Evolutionary conservation across 2,329 filamentous ascomycete species (phyloP).

Genomic region (Exserohilum rostratum): DNA sequence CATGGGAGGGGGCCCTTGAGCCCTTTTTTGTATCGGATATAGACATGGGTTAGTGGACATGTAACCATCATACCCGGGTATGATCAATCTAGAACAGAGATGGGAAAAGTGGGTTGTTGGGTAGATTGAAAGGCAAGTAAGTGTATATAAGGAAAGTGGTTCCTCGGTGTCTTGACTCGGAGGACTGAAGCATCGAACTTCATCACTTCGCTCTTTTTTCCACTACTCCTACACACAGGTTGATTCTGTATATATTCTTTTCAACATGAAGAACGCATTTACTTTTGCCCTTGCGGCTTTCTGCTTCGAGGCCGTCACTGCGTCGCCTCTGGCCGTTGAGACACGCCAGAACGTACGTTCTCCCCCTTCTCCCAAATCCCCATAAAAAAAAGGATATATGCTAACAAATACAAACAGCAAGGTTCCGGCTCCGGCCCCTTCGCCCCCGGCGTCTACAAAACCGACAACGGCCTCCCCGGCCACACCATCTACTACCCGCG

Average conservation of each 20-base stretch:
- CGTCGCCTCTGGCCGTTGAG: constrained; percentile 3
- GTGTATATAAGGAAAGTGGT: too few relatives aligned
- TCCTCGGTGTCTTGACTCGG: too few relatives aligned
- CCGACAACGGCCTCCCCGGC: constrained; percentile 13
- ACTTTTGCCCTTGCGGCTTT: constrained; percentile 4
- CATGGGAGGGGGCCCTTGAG: too few relatives aligned
- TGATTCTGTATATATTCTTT: too few relatives aligned
- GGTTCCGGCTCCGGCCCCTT: constrained; percentile 4
- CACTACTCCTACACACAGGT: too few relatives aligned
- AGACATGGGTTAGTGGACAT: too few relatives aligned
- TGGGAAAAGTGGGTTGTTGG: too few relatives aligned
- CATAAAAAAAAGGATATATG: not conserved
- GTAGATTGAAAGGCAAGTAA: too few relatives aligned
- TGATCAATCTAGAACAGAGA: too few relatives aligned
- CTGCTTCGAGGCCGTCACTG: not conserved
- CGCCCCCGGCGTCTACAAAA: constrained; percentile 9
- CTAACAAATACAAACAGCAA: not conserved
- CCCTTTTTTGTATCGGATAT: too few relatives aligned
- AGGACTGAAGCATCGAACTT: too few relatives aligned
- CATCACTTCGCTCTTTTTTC: not conserved
- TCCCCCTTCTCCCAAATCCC: not conserved
- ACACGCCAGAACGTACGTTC: not conserved
- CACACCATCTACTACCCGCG: constrained; percentile 26
- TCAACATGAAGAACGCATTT: constrained; percentile 6
- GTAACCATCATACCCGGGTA: too few relatives aligned